Evolutionary conservation across 2,329 filamentous ascomycete genomes (phyloP).

Genomic region (Pestalotiopsis sp.): DNA sequence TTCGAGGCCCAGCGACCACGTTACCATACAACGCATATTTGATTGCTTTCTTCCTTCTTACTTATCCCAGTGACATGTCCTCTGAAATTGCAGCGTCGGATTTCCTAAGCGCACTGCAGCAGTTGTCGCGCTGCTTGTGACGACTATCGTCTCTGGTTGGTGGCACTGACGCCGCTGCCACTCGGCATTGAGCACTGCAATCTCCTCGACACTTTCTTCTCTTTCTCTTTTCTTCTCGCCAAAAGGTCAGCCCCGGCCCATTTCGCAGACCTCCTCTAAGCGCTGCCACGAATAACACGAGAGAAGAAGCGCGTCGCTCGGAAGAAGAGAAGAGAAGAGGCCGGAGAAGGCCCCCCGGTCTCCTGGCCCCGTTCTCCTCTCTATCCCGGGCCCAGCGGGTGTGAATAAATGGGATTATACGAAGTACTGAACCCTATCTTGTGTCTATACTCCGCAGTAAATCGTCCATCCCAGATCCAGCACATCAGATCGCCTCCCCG

Average conservation of each 20-base stretch:
- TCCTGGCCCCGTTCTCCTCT: too few relatives aligned
- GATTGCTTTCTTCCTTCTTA: background rate
- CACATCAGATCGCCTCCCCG: background rate
- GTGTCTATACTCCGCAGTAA: background rate
- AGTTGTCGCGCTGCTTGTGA: background rate
- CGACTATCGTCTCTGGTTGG: constrained; percentile 9
- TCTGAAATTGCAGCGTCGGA: background rate
- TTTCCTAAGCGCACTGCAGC: constrained; percentile 13
- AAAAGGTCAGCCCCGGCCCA: too few relatives aligned
- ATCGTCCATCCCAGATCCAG: background rate
- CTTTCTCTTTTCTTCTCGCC: too few relatives aligned
- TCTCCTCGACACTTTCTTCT: background rate
- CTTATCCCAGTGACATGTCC: background rate
- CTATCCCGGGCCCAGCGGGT: too few relatives aligned
- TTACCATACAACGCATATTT: background rate
- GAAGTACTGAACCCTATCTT: background rate
- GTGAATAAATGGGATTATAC: background rate
- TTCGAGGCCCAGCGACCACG: background rate
- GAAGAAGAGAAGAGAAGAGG: too few relatives aligned
- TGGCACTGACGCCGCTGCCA: constrained; percentile 13
- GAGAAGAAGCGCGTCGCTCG: too few relatives aligned
- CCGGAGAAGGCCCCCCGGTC: too few relatives aligned
- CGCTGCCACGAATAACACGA: too few relatives aligned
- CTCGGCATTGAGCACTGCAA: constrained; percentile 12
- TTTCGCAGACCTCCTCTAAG: too few relatives aligned